Base-by-base conservation (phyloP, 2,329 filamentous ascomycete genomes). In the Colletotrichum sp. region DNA sequence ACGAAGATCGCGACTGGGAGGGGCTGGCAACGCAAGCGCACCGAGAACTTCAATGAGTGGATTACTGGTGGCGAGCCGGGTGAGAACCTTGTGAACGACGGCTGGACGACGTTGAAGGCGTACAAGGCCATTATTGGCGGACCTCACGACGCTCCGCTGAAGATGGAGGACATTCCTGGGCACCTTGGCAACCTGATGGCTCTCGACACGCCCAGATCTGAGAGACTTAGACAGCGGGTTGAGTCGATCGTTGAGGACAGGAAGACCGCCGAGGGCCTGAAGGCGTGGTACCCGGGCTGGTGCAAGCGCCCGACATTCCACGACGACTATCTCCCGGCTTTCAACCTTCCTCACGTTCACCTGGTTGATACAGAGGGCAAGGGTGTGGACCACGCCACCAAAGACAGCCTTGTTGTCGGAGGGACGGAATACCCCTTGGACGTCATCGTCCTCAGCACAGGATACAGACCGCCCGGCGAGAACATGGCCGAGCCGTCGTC, bases 241-340 rank as follows among this genome's bases (percentile, higher is more conserved):
- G 86, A 88, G n/a, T 78, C 83, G 0, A 81, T 89, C n/a, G 91
- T 93, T n/a, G 81, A 87, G 48, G 87, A 93, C 78, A 81, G 82
- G 13, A 82, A 81, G 2, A 90, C 87, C 0, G 91, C 91, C 0
- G 85, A 86, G 32, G 85, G 82, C 4, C 85, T 93, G 8, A 90
- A 91, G 79, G 85, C 91, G 0, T 92, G 90, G 89, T 94, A 93
- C 79, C 87, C 89, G 1, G 82, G 83, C 0, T 92, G 89, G 87
- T 94, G 92, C 84, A 94, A 94, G 81, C 88, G 92, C 0, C 91
- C 92, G 0, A 88, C 85, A 55, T 93, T 93, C 82, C 90, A 91
- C 81, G 90, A 93, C 78, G 86, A 88, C 7, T 93, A 92, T 78
- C 86, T 93, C 0, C 79, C 85, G 4, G 78, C 88, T 0, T 94